Conservation (phyloP, 2,329 filamentous ascomycete genomes). For the Colletotrichum higginsianum region DNA sequence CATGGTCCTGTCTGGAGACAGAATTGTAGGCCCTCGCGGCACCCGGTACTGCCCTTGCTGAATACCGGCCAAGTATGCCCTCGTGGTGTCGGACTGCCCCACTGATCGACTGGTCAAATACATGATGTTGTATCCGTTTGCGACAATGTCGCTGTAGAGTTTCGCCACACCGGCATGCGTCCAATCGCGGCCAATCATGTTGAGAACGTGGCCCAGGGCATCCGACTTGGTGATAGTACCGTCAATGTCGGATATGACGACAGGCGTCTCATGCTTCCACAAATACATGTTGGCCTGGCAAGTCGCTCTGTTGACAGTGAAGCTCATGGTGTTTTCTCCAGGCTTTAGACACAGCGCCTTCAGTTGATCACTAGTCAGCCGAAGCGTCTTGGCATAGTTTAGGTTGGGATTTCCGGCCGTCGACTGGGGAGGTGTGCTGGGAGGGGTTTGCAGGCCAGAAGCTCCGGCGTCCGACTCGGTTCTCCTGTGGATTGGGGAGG, state of each 20-base stretch:
- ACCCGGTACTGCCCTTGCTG: slow-evolving; percentile 88
- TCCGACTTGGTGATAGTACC: slow-evolving; percentile 99
- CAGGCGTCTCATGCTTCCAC: slow-evolving; percentile 91
- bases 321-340: slow-evolving; percentile 94
- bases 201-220: slow-evolving; percentile 92
- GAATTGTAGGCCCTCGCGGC: slow-evolving; percentile 92
- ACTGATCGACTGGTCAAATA: slow-evolving; percentile 96
- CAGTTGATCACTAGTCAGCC: slow-evolving; percentile 94
- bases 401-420: slow-evolving; percentile 78
- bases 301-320: slow-evolving; percentile 95
- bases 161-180: slow-evolving; percentile 97
- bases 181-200: slow-evolving; percentile 98
- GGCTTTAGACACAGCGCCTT: slow-evolving; percentile 86
- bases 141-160: slow-evolving; percentile 93
- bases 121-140: slow-evolving; percentile 99
- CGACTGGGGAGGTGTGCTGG: slow-evolving; percentile 78
- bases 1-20: slow-evolving; percentile 95
- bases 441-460: slow-evolving; percentile 72
- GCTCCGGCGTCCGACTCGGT: slow-evolving; percentile 77
- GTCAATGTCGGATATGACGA: slow-evolving; percentile 98
- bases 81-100: slow-evolving; percentile 91
- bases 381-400: slow-evolving; percentile 96
- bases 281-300: slow-evolving; percentile 94
- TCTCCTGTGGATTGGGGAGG: slow-evolving; percentile 68
- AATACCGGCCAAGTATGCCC: slow-evolving; percentile 91